Base-by-base conservation (phyloP, 2,329 filamentous ascomycete genomes). In the Aphanoascus verrucosus region DNA sequence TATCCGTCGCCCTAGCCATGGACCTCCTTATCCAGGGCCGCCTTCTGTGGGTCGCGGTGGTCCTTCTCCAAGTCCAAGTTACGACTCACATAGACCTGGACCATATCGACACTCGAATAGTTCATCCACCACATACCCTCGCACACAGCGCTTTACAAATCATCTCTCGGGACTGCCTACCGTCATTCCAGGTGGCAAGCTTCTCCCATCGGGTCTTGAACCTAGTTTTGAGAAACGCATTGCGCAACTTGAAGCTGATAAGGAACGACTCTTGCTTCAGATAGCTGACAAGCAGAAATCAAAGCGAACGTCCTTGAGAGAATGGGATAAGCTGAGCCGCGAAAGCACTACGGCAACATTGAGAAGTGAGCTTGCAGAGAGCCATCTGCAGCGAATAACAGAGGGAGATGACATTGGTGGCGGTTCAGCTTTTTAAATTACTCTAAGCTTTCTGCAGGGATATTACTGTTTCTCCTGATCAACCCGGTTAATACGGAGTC, bases 361-460 rank as follows among this genome's bases (percentile, higher is more conserved):
- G 43, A 74, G 70, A 58, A 75, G 72, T 57, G 73, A 76, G 52
- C 60, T 76, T 49, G 73, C 74, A 2, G 74, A 76, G 56, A 65
- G 69, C 1, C 71, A 74, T 61, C 58, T 76, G 56, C 71, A 74
- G 50, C 62, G 69, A 12, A 70, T 76, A 63, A 67, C 71, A 12
- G 72, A 73, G 55, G 65, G 66, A 9, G 72, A 75, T 54, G 68
- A 69, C 50, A 65, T 69, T 42, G 63, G 68, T 48, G 65, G 48
- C 19, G 48, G 65, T n/a, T 64, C 67, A 11, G 63, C 67, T 35
- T 75, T 74, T 55, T 74, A 61, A 53, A 32, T 4, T 28, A 28
- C 23, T 28, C 23, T 7, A 28, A 28, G 3, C 7, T 3, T 7
- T 28, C 7, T 28, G 23, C 23, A 28, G 23, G 23, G 23, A 28